A percentile compares a stretch with the other conserved stretches of the same genome.
Evolutionary conservation across 2,329 filamentous ascomycete species (phyloP).

Genomic region (Ophiocordyceps robertsii): DNA sequence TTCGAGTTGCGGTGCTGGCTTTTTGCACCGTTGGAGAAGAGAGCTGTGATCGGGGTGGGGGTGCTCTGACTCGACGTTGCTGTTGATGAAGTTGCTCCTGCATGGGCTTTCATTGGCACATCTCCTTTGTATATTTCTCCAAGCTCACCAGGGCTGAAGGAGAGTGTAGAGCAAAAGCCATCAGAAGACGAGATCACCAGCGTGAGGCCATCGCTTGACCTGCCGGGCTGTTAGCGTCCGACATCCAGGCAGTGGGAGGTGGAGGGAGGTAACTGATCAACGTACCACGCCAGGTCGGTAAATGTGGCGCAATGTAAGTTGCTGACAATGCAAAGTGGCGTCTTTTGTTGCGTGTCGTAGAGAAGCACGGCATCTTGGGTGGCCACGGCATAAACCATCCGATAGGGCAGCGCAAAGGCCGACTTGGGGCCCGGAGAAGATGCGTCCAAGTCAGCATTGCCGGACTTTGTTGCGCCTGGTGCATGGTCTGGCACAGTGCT

Average conservation of each 20-base stretch:
- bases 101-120: slow-evolving; percentile 28
- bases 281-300: slow-evolving; percentile 88
- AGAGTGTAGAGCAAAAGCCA: slow-evolving; percentile 87
- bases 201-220: slow-evolving; percentile 36
- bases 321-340: slow-evolving; percentile 85
- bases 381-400: slow-evolving; percentile 91
- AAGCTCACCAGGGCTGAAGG: slow-evolving; percentile 72
- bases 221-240: slow-evolving; percentile 9
- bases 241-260: not conserved
- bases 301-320: slow-evolving; percentile 97
- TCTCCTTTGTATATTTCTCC: slow-evolving; percentile 69
- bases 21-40: slow-evolving; percentile 31
- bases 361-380: slow-evolving; percentile 91
- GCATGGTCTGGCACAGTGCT: slow-evolving; percentile 35
- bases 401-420: slow-evolving; percentile 77
- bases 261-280: not conserved
- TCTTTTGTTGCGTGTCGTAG: slow-evolving; percentile 95
- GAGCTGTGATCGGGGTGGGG: slow-evolving; percentile 57
- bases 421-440: slow-evolving; percentile 48
- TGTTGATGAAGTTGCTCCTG: slow-evolving; percentile 14
- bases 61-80: slow-evolving; percentile 42
- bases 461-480: slow-evolving; percentile 39
- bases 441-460: slow-evolving; percentile 25
- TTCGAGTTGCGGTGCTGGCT: slow-evolving; percentile 45
- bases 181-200: slow-evolving; percentile 95